Conservation (phyloP, 2,329 filamentous ascomycete genomes). For the Aspergillus ibericus region DNA sequence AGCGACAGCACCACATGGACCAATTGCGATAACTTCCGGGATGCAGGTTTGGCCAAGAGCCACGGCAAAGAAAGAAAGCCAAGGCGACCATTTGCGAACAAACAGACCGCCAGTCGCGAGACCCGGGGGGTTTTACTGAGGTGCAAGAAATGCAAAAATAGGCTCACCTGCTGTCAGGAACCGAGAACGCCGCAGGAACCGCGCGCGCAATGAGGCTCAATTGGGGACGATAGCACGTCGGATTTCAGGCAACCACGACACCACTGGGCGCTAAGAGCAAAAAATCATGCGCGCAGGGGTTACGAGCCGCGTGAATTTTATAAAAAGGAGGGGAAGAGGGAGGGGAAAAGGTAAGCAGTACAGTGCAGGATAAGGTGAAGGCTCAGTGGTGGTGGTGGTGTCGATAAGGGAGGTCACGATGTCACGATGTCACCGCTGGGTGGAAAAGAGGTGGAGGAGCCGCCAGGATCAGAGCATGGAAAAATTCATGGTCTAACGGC, state of each 20-base stretch:
- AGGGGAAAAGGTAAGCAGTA: neutral
- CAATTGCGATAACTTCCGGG: neutral
- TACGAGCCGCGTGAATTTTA: neutral
- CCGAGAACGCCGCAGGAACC: constrained; percentile 2
- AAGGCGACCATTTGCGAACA: neutral
- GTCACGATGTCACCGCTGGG: constrained; percentile 1
- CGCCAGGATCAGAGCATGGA: neutral
- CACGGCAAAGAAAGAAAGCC: neutral
- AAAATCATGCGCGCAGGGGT: neutral
- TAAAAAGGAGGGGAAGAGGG: neutral
- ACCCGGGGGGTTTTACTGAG: neutral
- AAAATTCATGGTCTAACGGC: constrained; percentile 7
- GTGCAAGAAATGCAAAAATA: constrained; percentile 3
- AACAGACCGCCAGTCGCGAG: neutral
- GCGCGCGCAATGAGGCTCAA: constrained; percentile 6
- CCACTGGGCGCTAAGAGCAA: constrained; percentile 6
- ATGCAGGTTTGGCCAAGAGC: neutral
- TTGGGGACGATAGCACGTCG: constrained; percentile 1
- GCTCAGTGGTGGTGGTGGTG: neutral
- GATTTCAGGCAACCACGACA: neutral
- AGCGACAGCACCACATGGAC: neutral
- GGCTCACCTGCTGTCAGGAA: constrained; percentile 8
- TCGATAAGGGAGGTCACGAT: constrained; percentile 1
- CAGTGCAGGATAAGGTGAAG: neutral
- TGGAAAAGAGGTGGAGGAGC: neutral